Base-by-base conservation (phyloP, 2,329 filamentous ascomycete species). In the Ascochyta pisi region DNA sequence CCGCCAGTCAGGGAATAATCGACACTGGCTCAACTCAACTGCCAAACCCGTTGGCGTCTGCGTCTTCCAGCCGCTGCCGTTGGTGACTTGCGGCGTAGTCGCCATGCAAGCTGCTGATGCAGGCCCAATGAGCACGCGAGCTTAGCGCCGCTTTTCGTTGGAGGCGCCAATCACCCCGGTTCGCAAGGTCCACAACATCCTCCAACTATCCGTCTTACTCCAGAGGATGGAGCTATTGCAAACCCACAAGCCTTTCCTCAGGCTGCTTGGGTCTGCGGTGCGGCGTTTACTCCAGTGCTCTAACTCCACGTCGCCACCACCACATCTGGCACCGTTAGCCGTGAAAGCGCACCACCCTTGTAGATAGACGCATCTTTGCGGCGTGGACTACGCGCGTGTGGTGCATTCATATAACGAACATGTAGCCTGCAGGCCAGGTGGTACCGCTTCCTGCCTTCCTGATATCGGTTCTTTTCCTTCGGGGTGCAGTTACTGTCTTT, bases 361-460 rank as follows among this genome's bases (percentile, higher is more conserved):
- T 38, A 40, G 48, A 40, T 26, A 19, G 22, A 65, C 51, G 66
- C 64, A 65, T 54, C 43, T 55, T 54, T 57, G 56, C 57, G 65
- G 65, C 64, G 64, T 54, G 39, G 63, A 64, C 42, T 61, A 54
- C 60, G 63, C 66, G 51, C 60, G 58, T 60, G 61, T 62, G 53
- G 64, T 68, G 64, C 59, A 48, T 62, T 68, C 66, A 70, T 73
- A 73, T 73, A 73, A 58, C 54, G 53, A 65, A 57, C 60, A 48
- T 58, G 65, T 62, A 63, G 62, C 63, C 67, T 71, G 65, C 70
- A 70, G 65, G 63, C 64, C 57, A 63, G 61, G 70, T 71, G 45
- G 62, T 60, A 73, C 70, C 63, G 49, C 52, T 54, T 64, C 63
- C 64, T 65, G 55, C 62, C 62, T 65, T 65, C 47, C 58, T 57